Percentiles rank a stretch among this genome's conserved stretches.
These are phyloP conservation scores for Paecilomyces niveus DNA, from an alignment of 2,329 filamentous ascomycete genomes.

Conservation along the genomic window DNA sequence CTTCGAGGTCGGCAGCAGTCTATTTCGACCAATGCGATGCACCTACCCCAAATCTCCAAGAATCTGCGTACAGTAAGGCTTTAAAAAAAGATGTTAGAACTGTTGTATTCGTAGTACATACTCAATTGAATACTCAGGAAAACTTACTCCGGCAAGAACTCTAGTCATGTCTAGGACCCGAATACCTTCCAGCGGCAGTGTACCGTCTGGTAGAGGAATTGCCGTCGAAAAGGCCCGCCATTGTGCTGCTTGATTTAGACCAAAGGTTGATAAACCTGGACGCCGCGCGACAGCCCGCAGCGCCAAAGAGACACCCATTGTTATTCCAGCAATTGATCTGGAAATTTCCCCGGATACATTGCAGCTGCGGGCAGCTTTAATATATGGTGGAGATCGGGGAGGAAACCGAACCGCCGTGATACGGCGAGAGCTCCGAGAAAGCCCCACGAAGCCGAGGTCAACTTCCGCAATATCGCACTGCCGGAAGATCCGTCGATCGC, in stretches of 20 bases:
- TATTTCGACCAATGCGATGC: background rate
- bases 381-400: background rate
- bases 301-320: constrained; percentile 18
- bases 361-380: background rate
- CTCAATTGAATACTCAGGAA: constrained; percentile 2
- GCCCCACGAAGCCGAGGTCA: constrained; percentile 11
- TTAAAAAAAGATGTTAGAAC: constrained; percentile 8
- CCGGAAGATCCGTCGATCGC: background rate
- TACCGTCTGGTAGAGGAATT: constrained; percentile 34
- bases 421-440: constrained; percentile 8
- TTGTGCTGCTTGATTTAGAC: constrained; percentile 15
- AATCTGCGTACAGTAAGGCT: constrained; percentile 95
- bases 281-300: constrained; percentile 17
- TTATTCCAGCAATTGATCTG: constrained; percentile 1
- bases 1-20: background rate
- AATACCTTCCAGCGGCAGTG: constrained; percentile 72
- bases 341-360: background rate
- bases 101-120: constrained; percentile 1
- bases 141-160: constrained; percentile 81
- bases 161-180: constrained; percentile 94
- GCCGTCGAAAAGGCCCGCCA: constrained; percentile 36
- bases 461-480: background rate
- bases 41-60: constrained; percentile 87
- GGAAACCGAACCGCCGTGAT: background rate
- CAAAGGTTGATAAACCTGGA: constrained; percentile 13